A percentile compares a stretch with the other conserved stretches of the same genome.
phyloP scores from a whole-genome alignment of 768 basidiomycete genomes.

The Amanita inopinata region DNA sequence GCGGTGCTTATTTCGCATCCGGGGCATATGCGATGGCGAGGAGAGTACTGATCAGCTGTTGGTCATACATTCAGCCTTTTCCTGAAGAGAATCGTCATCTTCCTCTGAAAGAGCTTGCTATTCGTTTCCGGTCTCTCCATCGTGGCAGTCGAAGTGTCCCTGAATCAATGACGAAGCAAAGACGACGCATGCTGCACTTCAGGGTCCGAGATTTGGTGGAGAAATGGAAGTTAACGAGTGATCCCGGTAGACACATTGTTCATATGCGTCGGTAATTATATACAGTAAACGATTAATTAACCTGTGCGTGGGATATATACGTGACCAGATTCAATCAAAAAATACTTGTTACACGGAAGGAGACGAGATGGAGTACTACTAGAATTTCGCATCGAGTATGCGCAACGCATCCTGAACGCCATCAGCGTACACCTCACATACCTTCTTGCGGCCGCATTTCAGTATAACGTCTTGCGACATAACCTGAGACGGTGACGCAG shows the following conservation, averaged over 20 bases:
- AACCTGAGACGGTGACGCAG: constrained; percentile 35
- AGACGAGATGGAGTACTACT: no score
- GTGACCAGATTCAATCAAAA: background rate
- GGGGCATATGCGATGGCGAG: constrained; percentile 43
- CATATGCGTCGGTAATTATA: no score
- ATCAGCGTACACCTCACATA: constrained; percentile 63
- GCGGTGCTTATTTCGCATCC: constrained; percentile 53
- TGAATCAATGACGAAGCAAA: constrained; percentile 19
- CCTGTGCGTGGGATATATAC: background rate
- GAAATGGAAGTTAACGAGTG: background rate
- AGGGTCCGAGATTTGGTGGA: constrained; percentile 20
- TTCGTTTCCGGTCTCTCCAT: constrained; percentile 37
- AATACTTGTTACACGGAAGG: no score
- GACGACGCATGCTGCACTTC: constrained; percentile 27
- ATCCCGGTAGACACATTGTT: no score
- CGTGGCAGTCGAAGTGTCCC: constrained; percentile 13
- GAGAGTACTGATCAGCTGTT: constrained; percentile 46
- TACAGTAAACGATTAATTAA: constrained; percentile 1
- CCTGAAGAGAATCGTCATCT: constrained; percentile 37
- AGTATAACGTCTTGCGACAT: constrained; percentile 54
- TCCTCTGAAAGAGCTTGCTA: constrained; percentile 35
- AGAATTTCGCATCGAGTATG: constrained; percentile 58
- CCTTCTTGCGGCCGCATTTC: constrained; percentile 49
- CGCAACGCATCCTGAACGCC: constrained; percentile 70
- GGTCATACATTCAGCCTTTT: constrained; percentile 56